A percentile compares a stretch with the other conserved stretches of the same genome.
Conservation (phyloP, 768 basidiomycete species). For the Mycena filopes region DNA sequence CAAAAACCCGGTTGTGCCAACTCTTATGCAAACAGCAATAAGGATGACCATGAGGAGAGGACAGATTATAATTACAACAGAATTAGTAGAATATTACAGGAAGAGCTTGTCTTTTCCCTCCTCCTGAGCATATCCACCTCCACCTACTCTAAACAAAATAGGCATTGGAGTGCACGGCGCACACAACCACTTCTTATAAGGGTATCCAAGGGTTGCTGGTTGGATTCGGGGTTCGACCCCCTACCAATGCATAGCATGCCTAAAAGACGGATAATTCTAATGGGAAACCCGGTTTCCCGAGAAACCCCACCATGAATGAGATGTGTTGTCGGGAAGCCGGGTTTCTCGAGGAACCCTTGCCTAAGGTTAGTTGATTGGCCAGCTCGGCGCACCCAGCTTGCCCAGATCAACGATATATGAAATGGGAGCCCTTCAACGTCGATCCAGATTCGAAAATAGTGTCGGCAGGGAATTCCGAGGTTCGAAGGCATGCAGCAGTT, state of each 20-base stretch:
- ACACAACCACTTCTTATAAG: neutral
- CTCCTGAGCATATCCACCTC: too few species aligned
- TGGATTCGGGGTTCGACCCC: neutral
- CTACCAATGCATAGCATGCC: too few species aligned
- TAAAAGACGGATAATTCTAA: neutral
- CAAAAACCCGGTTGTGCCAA: too few species aligned
- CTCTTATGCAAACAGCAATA: too few species aligned
- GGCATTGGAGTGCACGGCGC: too few species aligned
- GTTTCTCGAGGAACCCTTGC: neutral
- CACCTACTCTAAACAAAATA: too few species aligned
- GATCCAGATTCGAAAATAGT: slow-evolving; percentile 3
- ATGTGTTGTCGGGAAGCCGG: neutral
- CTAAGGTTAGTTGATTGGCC: neutral
- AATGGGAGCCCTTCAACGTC: neutral
- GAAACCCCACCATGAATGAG: too few species aligned
- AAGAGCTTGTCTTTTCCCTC: too few species aligned
- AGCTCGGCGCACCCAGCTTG: too few species aligned
- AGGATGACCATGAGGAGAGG: too few species aligned
- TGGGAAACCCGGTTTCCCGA: neutral
- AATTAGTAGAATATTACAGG: too few species aligned
- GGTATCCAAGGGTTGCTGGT: neutral
- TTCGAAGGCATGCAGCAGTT: slow-evolving; percentile 17
- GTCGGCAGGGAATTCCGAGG: slow-evolving; percentile 13
- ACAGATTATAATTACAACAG: too few species aligned
- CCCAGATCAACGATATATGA: neutral